A percentile compares a stretch with the other conserved stretches of the same genome.
Evolutionary conservation across 1,139 yeast species (phyloP).

Genomic region (Candida albicans): DNA sequence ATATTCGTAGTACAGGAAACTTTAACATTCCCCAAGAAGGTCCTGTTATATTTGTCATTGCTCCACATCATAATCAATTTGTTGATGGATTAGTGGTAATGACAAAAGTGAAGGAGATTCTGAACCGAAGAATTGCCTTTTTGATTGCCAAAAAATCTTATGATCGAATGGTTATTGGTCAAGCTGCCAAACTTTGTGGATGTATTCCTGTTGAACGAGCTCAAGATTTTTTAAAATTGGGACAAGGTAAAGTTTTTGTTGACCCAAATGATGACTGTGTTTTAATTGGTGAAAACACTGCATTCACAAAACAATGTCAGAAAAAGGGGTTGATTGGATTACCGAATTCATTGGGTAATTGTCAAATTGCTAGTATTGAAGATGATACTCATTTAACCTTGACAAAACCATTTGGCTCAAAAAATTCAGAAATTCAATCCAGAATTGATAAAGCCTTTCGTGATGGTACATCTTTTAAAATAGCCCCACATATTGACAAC

Average conservation of each 20-base stretch:
- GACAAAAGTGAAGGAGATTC: conserved; percentile 34
- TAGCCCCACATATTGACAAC: conserved; percentile 67
- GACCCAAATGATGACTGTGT: conserved; percentile 29
- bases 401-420: conserved; percentile 48
- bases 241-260: conserved; percentile 45
- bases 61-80: conserved; percentile 50
- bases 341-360: conserved; percentile 58
- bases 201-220: conserved; percentile 76
- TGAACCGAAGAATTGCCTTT: conserved; percentile 48
- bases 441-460: conserved; percentile 38
- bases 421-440: conserved; percentile 21
- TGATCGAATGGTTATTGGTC: conserved; percentile 52
- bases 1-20: conserved; percentile 40
- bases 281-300: conserved; percentile 46
- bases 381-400: conserved; percentile 54
- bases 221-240: conserved; percentile 57
- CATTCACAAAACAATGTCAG: conserved; percentile 45
- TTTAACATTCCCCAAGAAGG: conserved; percentile 42
- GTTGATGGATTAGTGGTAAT: conserved; percentile 45
- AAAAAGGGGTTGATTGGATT: conserved; percentile 62
- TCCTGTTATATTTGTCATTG: conserved; percentile 45
- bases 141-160: conserved; percentile 68
- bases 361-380: conserved; percentile 51
- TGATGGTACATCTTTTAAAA: conserved; percentile 52
- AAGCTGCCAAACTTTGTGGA: conserved; percentile 55